Evolutionary conservation across 495 filamentous ascomycete species (phyloP).

Genomic region (Penicillium desertorum): DNA sequence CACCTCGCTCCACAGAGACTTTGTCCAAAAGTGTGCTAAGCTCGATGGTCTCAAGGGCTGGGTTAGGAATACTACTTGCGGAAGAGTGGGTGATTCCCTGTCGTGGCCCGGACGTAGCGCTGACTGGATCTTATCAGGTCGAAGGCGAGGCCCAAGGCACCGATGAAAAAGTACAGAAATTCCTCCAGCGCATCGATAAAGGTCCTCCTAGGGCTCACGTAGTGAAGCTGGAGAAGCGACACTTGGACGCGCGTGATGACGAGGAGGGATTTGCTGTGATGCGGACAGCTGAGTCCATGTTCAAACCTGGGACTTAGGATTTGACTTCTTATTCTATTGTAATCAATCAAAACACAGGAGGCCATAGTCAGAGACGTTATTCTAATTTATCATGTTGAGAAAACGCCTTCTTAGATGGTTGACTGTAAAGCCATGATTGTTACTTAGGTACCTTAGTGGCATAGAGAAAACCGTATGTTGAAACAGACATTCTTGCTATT

Average conservation of each 20-base stretch:
- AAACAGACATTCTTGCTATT: neutral
- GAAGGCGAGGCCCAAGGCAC: conserved; percentile 85
- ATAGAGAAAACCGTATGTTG: neutral
- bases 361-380: neutral
- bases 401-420: neutral
- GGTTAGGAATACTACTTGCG: conserved; percentile 72
- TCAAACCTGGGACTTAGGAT: conserved; percentile 15
- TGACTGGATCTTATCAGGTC: conserved; percentile 53
- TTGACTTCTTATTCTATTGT: neutral
- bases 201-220: conserved; percentile 71
- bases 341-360: neutral
- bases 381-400: neutral
- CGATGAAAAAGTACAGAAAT: conserved; percentile 58
- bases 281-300: conserved; percentile 36
- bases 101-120: neutral
- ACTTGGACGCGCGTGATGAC: conserved; percentile 58
- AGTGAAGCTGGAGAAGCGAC: conserved; percentile 66
- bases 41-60: conserved; percentile 70
- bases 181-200: conserved; percentile 72
- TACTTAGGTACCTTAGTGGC: neutral
- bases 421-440: neutral
- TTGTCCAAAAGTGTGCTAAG: conserved; percentile 66
- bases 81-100: conserved; percentile 52
- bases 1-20: conserved; percentile 52
- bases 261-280: conserved; percentile 63